Evolutionary conservation across 805 yeast species (phyloP), one percentile per base, ranked within the genome.

Genomic region (Cyberlindnera samutprakarnensis): DNA sequence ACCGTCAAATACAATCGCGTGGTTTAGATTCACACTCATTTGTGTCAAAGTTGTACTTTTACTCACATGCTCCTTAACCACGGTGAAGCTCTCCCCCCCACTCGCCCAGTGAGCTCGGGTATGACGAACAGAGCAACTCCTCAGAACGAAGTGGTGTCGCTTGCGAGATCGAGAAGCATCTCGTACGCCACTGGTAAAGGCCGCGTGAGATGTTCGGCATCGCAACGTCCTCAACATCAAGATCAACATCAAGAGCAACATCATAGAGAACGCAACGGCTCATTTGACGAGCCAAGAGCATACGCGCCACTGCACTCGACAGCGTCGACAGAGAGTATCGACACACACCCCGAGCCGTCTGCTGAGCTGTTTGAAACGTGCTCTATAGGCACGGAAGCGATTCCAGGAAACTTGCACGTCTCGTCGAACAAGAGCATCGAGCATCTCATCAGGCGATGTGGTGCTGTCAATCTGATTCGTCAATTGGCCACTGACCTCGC

Each of bases 401-500:
- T 47, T 4, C 66, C 66, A 2, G 62, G 62, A 4, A 58, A 56
- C 35, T 37, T 61, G 16, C 66, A 61, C 37, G 38, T 54, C n/a
- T 40, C 54, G 4, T 43, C 61, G 0, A 35, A 30, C 27, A 24
- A 16, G 3, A 61, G 53, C 8, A 47, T 62, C 12, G 47, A 52
- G 14, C 52, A 55, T n/a, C 36, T 57, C 16, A 41, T 60, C 2
- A 48, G 46, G 6, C 40, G 61, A 9, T 50, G 54, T 30, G 65
- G 68, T 4, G 52, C 55, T 1, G 42, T 53, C 7, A 43, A 43
- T 1, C 56, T 70, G 16, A 59, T 72, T 4, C 54, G 67, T 23
- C 77, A 70, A 41, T 47, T 72, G 14, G 66, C 75, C 0, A 39
- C 56, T 2, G 77, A 72, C 33, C 44, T 72, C 38, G 68, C 72